Base-by-base conservation (phyloP, 495 filamentous ascomycete species). In the Penicillium robsamsonii region DNA sequence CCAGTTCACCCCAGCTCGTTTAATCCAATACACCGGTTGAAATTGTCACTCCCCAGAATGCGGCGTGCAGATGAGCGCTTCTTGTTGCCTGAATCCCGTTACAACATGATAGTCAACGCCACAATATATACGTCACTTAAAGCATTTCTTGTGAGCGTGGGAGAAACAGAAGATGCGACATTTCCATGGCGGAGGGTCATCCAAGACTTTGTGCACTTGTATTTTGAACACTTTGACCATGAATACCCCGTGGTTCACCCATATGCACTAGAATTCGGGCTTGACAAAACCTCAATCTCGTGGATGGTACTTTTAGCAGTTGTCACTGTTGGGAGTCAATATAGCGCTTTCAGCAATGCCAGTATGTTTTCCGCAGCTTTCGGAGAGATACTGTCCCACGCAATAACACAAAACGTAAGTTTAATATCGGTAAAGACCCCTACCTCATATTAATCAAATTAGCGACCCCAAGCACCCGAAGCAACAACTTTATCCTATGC, bases 391-490 rank as follows among this genome's bases (percentile, higher is more conserved):
- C 7, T 47, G 1, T 30, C 15, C 20, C 27, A 47, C 2, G 45
- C 45, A 30, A 17, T 47, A 31, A 5, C 25, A 47, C 45, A 31
- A 47, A 31, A 47, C 45, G 45, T 47, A 47, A 47, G 45, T 47
- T 31, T 8, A 7, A 27, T 30, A 10, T 15, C 4, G 17, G 17
- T 17, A 17, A 20, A 8, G 25, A 20, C 8, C 4, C 25, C 13
- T 31, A 18, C 45, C 25, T 11, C 10, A 17, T 37, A 18, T 47
- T 47, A 47, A 47, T 47, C 7, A 20, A 47, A 31, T 30, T 31
- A 47, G 45, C 45, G 30, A 31, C 45, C 45, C 8, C 27, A 47
- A 47, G 18, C 45, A 9, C 45, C 27, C 8, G 45, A 47, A 47
- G 10, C 45, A 47, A 47, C 45, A 47, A 47, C 27, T 10, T 31